Conservation (phyloP, 2,329 filamentous ascomycete genomes). For the Beauveria varroae region DNA sequence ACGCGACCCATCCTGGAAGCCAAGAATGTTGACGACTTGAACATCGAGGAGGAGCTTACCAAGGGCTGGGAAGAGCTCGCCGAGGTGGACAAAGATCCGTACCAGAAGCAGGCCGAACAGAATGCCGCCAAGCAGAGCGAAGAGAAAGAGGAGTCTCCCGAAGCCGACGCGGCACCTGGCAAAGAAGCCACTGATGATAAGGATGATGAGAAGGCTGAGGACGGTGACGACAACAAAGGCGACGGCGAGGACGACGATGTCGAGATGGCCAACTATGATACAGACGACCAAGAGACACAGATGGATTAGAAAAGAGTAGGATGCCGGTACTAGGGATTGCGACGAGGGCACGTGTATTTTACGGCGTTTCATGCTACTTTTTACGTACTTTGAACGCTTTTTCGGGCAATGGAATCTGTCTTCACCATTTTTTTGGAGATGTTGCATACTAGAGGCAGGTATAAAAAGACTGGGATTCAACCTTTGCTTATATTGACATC, state of each 20-base stretch:
- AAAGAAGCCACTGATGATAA: conserved; percentile 20
- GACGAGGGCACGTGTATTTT: conserved; percentile 21
- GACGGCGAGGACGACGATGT: conserved; percentile 39
- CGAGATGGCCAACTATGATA: conserved; percentile 41
- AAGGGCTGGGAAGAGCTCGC: conserved; percentile 47
- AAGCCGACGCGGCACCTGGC: conserved; percentile 16
- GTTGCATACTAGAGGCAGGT: background rate
- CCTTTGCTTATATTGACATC: background rate
- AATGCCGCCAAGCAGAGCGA: conserved; percentile 17
- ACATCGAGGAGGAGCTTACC: conserved; percentile 48
- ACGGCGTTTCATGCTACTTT: conserved; percentile 8
- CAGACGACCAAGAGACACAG: conserved; percentile 32
- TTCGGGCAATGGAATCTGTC: background rate
- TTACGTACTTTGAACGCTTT: background rate
- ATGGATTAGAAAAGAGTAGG: conserved; percentile 14
- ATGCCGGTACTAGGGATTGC: conserved; percentile 20
- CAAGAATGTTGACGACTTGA: conserved; percentile 35
- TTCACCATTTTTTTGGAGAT: background rate
- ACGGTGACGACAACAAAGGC: conserved; percentile 20
- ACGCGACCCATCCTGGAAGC: conserved; percentile 36
- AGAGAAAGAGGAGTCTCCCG: conserved; percentile 15
- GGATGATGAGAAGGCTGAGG: conserved; percentile 18
- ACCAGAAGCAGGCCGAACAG: conserved; percentile 26
- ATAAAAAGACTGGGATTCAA: background rate
- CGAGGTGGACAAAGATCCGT: conserved; percentile 42